These are phyloP conservation scores for Kwoniella mangroviensis DNA, from an alignment of 768 basidiomycete species.

Conservation along the genomic window DNA sequence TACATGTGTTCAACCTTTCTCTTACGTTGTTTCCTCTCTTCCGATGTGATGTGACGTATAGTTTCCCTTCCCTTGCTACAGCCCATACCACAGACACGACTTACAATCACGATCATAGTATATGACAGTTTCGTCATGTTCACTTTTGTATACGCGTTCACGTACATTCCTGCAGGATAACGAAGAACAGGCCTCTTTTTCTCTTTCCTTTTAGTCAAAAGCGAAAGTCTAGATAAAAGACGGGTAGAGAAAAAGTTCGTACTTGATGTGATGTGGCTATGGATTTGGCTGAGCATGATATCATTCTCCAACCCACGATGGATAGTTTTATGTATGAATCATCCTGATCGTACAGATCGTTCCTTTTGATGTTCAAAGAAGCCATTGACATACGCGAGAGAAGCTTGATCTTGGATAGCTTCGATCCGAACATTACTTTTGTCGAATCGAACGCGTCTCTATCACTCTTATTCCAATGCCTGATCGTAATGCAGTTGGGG, in stretches of 20 bases:
- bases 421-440: background rate
- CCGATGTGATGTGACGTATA: background rate
- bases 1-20: slow-evolving; percentile 15
- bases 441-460: background rate
- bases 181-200: background rate
- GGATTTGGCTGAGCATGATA: background rate
- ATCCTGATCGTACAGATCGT: background rate
- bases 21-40: background rate
- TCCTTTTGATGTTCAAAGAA: background rate
- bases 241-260: background rate
- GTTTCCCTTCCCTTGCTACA: background rate
- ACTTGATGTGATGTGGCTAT: slow-evolving; percentile 12
- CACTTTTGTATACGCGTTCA: background rate
- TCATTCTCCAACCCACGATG: background rate
- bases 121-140: slow-evolving; percentile 31
- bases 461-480: background rate
- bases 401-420: background rate
- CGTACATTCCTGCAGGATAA: background rate
- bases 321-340: no score
- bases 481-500: no score
- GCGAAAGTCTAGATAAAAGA: background rate
- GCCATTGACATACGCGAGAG: background rate
- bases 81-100: background rate
- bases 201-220: no score
- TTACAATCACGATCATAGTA: background rate